These are phyloP conservation scores for Wallacemonas sp. DNA, from an alignment of 208 protist species.

Conservation along the genomic window DNA sequence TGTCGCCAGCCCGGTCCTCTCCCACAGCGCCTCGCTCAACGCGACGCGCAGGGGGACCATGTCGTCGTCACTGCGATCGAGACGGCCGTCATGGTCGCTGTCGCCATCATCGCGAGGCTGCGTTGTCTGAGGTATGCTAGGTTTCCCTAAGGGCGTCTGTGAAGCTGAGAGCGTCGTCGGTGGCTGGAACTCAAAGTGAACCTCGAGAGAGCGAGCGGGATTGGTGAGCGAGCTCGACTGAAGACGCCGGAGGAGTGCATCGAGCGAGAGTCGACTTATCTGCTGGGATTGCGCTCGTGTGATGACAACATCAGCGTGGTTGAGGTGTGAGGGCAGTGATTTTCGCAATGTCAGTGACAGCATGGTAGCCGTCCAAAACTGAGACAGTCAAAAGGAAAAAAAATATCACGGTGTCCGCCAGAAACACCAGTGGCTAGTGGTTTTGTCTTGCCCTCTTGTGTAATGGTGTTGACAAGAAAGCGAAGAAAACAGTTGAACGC, in stretches of 20 bases:
- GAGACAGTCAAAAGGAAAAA: background rate
- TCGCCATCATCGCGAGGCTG: too few relatives aligned
- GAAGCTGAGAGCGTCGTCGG: too few relatives aligned
- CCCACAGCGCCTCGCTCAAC: conserved; percentile 27
- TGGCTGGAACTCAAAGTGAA: conserved; percentile 49
- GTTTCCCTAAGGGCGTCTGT: too few relatives aligned
- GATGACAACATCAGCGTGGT: background rate
- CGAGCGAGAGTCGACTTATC: conserved; percentile 47
- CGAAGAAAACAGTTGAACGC: conserved; percentile 5
- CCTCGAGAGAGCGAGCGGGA: conserved; percentile 57
- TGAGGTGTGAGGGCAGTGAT: background rate
- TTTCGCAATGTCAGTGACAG: background rate
- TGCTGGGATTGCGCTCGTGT: conserved; percentile 14
- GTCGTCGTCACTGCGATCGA: background rate
- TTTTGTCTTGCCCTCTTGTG: too few relatives aligned
- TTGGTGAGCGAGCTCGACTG: conserved; percentile 76
- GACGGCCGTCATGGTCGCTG: too few relatives aligned
- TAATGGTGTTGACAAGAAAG: too few relatives aligned
- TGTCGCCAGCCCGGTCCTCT: conserved; percentile 10
- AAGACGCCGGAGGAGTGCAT: conserved; percentile 73
- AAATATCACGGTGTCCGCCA: background rate
- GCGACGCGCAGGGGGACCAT: conserved; percentile 17
- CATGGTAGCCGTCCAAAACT: background rate
- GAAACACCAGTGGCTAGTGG: too few relatives aligned
- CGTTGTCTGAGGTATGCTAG: background rate